Conservation (phyloP, 139 green algal species). For the Haematococcus lacustris region DNA sequence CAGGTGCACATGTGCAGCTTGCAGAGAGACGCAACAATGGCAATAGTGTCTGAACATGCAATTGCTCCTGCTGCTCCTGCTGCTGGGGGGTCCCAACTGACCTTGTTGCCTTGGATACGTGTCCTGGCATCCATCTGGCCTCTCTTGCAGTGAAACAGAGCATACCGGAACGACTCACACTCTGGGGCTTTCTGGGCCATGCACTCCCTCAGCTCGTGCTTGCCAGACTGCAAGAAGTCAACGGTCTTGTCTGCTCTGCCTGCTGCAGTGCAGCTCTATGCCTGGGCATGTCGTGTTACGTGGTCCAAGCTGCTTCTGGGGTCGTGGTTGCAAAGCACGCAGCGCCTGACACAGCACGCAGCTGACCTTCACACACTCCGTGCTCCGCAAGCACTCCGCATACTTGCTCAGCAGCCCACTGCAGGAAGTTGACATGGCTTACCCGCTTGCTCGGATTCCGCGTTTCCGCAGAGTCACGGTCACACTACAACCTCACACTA, state of each 20-base stretch:
- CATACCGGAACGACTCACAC: slow-evolving; percentile 53
- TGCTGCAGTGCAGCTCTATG: neutral
- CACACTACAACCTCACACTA: too few relatives aligned
- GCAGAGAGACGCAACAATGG: too few relatives aligned
- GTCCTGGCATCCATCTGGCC: slow-evolving; percentile 66
- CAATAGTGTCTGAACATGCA: too few relatives aligned
- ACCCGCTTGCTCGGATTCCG: neutral
- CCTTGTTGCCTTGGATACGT: slow-evolving; percentile 73
- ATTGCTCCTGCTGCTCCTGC: too few relatives aligned
- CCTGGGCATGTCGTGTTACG: neutral
- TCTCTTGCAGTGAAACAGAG: slow-evolving; percentile 59
- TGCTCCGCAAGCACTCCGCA: slow-evolving; percentile 61
- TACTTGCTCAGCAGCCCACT: too few relatives aligned
- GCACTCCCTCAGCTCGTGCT: slow-evolving; percentile 49
- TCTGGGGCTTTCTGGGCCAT: slow-evolving; percentile 42
- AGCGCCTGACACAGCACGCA: neutral
- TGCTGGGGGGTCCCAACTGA: too few relatives aligned
- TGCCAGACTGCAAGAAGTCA: slow-evolving; percentile 24
- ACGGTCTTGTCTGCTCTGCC: neutral
- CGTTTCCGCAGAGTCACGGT: too few relatives aligned
- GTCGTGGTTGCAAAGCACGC: neutral
- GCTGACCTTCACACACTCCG: slow-evolving; percentile 58
- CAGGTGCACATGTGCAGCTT: too few relatives aligned
- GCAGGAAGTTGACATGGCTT: slow-evolving; percentile 60
- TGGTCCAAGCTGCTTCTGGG: neutral